A percentile compares a stretch with the other conserved stretches of the same genome.
Evolutionary conservation across 2,329 filamentous ascomycete species (phyloP).

Genomic region (Colletotrichum sojae): DNA sequence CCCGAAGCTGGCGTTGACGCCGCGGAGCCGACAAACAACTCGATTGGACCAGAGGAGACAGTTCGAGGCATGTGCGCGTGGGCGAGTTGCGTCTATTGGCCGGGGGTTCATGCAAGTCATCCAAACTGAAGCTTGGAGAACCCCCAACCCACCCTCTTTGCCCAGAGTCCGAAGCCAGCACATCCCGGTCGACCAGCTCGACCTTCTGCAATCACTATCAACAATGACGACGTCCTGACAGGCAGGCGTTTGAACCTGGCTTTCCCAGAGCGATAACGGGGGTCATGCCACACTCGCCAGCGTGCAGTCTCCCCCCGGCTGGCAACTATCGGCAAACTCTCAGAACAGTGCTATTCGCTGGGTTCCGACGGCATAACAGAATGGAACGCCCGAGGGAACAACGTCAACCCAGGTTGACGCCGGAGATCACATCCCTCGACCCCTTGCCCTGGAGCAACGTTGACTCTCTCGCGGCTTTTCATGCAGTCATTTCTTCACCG

Average conservation of each 20-base stretch:
- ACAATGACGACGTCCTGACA: constrained; percentile 21
- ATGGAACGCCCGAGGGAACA: constrained; percentile 12
- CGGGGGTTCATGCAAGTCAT: constrained; percentile 25
- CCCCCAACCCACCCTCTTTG: background rate
- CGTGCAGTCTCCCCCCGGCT: no score
- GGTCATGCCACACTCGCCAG: background rate
- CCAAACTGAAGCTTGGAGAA: background rate
- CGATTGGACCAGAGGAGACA: background rate
- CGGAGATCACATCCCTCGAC: background rate
- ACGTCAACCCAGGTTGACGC: background rate
- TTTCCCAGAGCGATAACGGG: background rate
- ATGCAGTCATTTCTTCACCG: constrained; percentile 39
- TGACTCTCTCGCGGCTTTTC: background rate
- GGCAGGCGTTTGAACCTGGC: background rate
- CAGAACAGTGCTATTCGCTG: constrained; percentile 17
- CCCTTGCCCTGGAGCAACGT: background rate
- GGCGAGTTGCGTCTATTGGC: constrained; percentile 6
- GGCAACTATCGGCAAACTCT: background rate
- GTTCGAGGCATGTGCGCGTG: background rate
- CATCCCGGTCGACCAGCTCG: background rate
- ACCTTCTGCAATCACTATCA: constrained; percentile 10
- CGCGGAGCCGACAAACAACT: background rate
- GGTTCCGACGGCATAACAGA: constrained; percentile 22
- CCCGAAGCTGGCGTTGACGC: constrained; percentile 2
- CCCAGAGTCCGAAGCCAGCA: background rate